These are phyloP conservation scores for Parsonsia alboflavescens DNA, from an alignment of 257 asterid genomes.

Conservation along the genomic window DNA sequence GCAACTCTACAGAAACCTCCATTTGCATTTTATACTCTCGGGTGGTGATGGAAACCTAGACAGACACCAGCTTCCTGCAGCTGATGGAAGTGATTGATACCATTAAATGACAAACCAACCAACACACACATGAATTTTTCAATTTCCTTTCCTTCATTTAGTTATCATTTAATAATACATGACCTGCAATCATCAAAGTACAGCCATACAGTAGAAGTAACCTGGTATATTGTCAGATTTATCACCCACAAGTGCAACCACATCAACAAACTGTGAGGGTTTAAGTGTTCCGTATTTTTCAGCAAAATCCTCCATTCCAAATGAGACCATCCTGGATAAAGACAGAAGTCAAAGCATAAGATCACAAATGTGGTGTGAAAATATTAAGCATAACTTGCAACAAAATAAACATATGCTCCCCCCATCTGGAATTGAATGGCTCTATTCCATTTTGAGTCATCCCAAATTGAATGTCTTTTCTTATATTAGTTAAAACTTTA, in stretches of 20 bases:
- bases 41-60: neutral
- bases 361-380: constrained; percentile 4
- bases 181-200: neutral
- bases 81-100: neutral
- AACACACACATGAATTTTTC: neutral
- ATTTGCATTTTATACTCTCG: neutral
- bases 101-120: neutral
- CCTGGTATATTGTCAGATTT: constrained; percentile 96
- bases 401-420: too few relatives aligned
- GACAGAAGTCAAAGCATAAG: constrained; percentile 13
- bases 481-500: too few relatives aligned
- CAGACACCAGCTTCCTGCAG: neutral
- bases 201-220: constrained; percentile 14
- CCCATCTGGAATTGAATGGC: too few relatives aligned
- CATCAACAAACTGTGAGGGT: constrained; percentile 95
- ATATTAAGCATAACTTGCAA: neutral
- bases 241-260: constrained; percentile 87
- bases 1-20: neutral
- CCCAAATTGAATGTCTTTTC: too few relatives aligned
- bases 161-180: neutral
- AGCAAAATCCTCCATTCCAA: constrained; percentile 92
- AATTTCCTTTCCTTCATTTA: neutral
- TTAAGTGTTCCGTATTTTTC: constrained; percentile 64
- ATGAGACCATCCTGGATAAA: constrained; percentile 78
- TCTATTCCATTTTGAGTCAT: too few relatives aligned